phyloP scores from a whole-genome alignment of 2,329 filamentous ascomycete species.

The Emydomyces testavorans region DNA sequence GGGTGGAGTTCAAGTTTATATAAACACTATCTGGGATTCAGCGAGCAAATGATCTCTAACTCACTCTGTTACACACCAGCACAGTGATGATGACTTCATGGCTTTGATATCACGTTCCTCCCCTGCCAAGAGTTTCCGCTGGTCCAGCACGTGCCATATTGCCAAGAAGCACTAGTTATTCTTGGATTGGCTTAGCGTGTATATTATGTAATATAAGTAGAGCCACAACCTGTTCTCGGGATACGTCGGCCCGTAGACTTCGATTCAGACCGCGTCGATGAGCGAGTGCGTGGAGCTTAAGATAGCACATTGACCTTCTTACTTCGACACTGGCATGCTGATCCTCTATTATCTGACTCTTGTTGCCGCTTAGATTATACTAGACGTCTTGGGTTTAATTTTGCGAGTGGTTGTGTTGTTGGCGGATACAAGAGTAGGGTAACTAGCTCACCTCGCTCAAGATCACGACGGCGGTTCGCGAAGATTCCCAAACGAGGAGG shows the following conservation, averaged over 20 bases:
- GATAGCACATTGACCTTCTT: not conserved
- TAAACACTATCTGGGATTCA: not conserved
- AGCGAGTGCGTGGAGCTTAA: not conserved
- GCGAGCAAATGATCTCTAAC: too few relatives aligned
- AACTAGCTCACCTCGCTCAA: slow-evolving; percentile 6
- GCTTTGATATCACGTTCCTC: not conserved
- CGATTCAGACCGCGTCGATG: not conserved
- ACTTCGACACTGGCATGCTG: not conserved
- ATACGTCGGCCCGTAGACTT: not conserved
- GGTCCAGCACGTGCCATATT: not conserved
- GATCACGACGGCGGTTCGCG: slow-evolving; percentile 5
- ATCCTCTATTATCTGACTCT: not conserved
- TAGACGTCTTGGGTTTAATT: not conserved
- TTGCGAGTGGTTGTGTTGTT: not conserved
- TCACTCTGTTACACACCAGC: not conserved
- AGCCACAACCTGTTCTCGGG: too few relatives aligned
- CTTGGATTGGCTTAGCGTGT: not conserved
- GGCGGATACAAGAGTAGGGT: slow-evolving; percentile 8
- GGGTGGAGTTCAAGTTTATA: not conserved
- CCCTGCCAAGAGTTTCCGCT: not conserved
- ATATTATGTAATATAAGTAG: not conserved
- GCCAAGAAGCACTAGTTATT: not conserved
- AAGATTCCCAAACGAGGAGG: slow-evolving; percentile 8
- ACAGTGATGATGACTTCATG: not conserved
- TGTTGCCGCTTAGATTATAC: not conserved